Base-by-base conservation (phyloP, 495 filamentous ascomycete genomes). In the Trichoderma erinaceum region DNA sequence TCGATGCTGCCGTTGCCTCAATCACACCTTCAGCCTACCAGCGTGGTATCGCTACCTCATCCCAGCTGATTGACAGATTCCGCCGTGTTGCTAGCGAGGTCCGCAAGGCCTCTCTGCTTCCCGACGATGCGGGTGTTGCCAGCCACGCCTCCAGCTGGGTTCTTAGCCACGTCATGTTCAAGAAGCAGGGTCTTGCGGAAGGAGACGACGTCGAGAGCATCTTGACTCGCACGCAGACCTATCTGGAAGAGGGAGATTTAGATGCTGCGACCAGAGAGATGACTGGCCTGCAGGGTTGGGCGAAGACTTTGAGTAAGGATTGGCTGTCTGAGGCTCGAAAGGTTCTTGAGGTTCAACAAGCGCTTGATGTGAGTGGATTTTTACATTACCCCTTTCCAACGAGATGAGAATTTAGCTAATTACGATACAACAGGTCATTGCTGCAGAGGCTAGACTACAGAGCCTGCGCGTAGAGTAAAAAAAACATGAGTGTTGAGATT, bases 191-290 rank as follows among this genome's bases (percentile, higher is more conserved):
- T n/a, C 81, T 95, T 52, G 88, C 93, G 0, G 84, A 85, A 35
- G 94, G 96, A 29, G 87, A 95, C 71, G 95, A 99, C 75, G 94
- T 98, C 25, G 95, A 98, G 83, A 96, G 92, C 74, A 87, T 97
- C 69, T 85, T 99, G 15, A 89, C 90, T 3, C 83, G 95, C 67
- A 92, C 95, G 3, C 92, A 97, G 79, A 93, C 85, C 4, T 84
- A 90, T 71, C 82, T 99, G 15, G 92, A 98, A 79, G 90, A 97
- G 78, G 96, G 95, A 38, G 86, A 96, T 72, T 78, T 99, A 41
- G 96, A 99, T 74, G 88, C 83, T 64, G 95, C 95, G 48, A 92
- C 94, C 10, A 84, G 96, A 70, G 95, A 99, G 83, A 93, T 98
- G 91, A 98, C 97, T 75, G 85, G 85, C 23, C 81, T 99, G 65